Percentiles rank a stretch among this genome's conserved stretches.
Evolutionary conservation across 352 stramenopile genomes (phyloP).

Genomic region (Pythium biforme): DNA sequence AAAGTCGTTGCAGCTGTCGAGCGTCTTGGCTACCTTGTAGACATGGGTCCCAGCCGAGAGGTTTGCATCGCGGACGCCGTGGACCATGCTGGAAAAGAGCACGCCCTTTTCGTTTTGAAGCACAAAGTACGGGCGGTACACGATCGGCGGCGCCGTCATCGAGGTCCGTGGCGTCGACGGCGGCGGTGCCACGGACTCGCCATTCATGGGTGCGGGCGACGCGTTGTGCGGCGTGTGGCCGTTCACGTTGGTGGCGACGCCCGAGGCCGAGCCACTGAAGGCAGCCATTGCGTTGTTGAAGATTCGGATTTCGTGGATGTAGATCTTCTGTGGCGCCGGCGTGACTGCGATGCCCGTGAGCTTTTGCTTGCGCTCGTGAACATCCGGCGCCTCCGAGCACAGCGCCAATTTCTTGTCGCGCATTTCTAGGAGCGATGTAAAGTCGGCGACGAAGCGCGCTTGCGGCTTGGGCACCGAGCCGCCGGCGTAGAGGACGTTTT

Average conservation of each 20-base stretch:
- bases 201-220: constrained; percentile 7
- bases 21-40: constrained; percentile 65
- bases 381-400: constrained; percentile 39
- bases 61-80: constrained; percentile 69
- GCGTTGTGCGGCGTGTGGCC: constrained; percentile 10
- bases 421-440: constrained; percentile 73
- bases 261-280: not conserved
- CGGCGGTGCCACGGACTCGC: constrained; percentile 3
- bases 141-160: constrained; percentile 20
- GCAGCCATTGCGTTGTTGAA: constrained; percentile 22
- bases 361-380: constrained; percentile 74
- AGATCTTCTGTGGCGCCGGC: constrained; percentile 61
- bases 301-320: constrained; percentile 79
- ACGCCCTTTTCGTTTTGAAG: constrained; percentile 86
- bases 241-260: constrained; percentile 1
- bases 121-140: constrained; percentile 82
- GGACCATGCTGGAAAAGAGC: constrained; percentile 84
- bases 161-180: not conserved
- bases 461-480: constrained; percentile 69
- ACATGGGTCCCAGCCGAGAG: constrained; percentile 50
- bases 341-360: constrained; percentile 77
- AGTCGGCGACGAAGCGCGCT: constrained; percentile 77
- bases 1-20: constrained; percentile 66
- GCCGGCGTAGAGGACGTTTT: constrained; percentile 65
- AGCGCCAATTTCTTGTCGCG: constrained; percentile 59